Conservation (phyloP, 2,329 filamentous ascomycete species). For the Chrysoporthe cubensis region DNA sequence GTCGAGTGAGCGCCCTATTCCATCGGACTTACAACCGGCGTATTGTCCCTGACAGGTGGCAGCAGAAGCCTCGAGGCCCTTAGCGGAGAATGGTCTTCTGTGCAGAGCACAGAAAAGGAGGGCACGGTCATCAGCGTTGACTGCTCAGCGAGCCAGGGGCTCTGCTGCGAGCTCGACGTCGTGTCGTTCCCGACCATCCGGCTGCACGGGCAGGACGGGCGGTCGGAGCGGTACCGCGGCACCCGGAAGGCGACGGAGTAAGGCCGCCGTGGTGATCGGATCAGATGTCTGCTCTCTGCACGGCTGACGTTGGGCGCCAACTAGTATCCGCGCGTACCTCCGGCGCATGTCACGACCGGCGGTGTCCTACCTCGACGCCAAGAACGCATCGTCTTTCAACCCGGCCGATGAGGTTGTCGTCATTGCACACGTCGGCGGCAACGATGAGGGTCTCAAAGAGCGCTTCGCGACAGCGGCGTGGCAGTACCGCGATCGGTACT, state of each 20-base stretch:
- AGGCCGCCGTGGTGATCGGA: not conserved
- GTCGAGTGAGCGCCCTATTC: not conserved
- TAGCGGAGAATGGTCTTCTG: constrained; percentile 21
- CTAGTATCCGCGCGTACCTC: constrained; percentile 38
- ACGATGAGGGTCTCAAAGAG: constrained; percentile 36
- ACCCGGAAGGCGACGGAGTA: constrained; percentile 24
- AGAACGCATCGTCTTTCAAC: constrained; percentile 40
- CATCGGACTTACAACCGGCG: not conserved
- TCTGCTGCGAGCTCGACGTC: constrained; percentile 26
- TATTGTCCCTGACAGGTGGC: not conserved
- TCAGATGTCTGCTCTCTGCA: not conserved
- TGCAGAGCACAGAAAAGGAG: constrained; percentile 15
- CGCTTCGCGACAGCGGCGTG: constrained; percentile 41
- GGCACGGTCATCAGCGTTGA: constrained; percentile 26
- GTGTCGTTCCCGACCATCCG: constrained; percentile 28
- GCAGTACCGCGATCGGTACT: constrained; percentile 44
- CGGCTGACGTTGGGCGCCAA: not conserved
- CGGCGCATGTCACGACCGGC: constrained; percentile 36
- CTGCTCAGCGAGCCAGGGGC: constrained; percentile 18
- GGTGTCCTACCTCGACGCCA: constrained; percentile 35
- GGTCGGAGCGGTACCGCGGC: constrained; percentile 26
- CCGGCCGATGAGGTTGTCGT: constrained; percentile 47
- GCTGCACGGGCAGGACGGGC: constrained; percentile 24
- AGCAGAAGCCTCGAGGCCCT: constrained; percentile 2
- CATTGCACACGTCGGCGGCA: constrained; percentile 42